phyloP scores from a whole-genome alignment of 306 rosid species.

The Sesbania bispinosa region DNA sequence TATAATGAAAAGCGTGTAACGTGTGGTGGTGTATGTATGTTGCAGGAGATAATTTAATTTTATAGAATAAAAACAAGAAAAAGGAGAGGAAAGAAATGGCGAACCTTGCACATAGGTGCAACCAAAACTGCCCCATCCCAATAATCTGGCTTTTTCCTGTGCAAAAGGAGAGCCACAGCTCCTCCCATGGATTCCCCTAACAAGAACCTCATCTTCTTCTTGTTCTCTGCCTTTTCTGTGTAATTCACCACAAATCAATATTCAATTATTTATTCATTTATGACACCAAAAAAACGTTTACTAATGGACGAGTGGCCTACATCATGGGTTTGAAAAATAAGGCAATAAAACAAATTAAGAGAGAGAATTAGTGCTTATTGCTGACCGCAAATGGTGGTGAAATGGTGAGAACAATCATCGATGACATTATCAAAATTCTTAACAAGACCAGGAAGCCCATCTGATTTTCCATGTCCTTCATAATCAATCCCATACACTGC shows the following conservation, averaged over 20 bases:
- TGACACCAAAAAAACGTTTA: not conserved
- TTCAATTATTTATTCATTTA: not conserved
- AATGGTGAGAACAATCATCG: constrained; percentile 51
- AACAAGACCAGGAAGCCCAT: constrained; percentile 58
- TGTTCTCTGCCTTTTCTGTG: constrained; percentile 63
- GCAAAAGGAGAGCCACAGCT: constrained; percentile 68
- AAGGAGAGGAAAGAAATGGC: not conserved
- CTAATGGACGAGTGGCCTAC: not conserved
- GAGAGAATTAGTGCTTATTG: not conserved
- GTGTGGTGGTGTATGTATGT: not conserved
- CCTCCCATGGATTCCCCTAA: constrained; percentile 99
- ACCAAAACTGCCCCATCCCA: constrained; percentile 94
- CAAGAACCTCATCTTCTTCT: constrained; percentile 58
- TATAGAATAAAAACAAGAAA: not conserved
- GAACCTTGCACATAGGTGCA: constrained; percentile 98
- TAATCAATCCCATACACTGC: constrained; percentile 81
- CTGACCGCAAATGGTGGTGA: constrained; percentile 58
- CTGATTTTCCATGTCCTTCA: constrained; percentile 97
- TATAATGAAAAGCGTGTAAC: not conserved
- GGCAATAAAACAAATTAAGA: not conserved
- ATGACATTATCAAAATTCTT: constrained; percentile 48
- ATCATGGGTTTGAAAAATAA: too few relatives aligned
- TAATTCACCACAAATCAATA: not conserved
- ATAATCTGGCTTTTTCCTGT: constrained; percentile 54
- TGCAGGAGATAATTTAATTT: not conserved